Conservation (phyloP, 2,329 filamentous ascomycete genomes). For the Exophiala alcalophila region DNA sequence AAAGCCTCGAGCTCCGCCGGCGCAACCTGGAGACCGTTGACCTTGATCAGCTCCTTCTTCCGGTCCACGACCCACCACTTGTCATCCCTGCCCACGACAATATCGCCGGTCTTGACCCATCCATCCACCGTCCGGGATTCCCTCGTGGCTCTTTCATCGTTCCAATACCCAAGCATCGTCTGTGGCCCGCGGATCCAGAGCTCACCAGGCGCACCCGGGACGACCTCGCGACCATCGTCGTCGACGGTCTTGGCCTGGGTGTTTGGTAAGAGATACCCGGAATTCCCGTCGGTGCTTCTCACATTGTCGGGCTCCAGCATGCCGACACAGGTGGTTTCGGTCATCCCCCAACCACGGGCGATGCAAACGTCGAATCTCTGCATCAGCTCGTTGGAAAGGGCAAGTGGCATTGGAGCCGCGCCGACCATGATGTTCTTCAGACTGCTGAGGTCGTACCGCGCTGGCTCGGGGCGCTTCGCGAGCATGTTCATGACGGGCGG, state of each 20-base stretch:
- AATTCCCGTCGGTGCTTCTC: constrained; percentile 45
- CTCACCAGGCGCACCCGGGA: constrained; percentile 45
- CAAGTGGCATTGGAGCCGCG: constrained; percentile 51
- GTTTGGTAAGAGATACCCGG: constrained; percentile 56
- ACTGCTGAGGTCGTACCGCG: constrained; percentile 53
- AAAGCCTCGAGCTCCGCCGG: constrained; percentile 57
- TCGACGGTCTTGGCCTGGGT: constrained; percentile 54
- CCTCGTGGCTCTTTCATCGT: too few species aligned
- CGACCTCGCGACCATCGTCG: constrained; percentile 52
- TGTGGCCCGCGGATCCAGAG: constrained; percentile 30
- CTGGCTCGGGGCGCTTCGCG: constrained; percentile 52
- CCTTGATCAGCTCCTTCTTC: too few species aligned
- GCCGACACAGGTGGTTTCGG: constrained; percentile 48
- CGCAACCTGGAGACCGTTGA: constrained; percentile 58
- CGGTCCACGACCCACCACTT: too few species aligned
- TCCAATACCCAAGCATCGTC: constrained; percentile 53
- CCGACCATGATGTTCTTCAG: constrained; percentile 50
- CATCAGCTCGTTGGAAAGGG: constrained; percentile 49
- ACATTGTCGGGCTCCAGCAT: constrained; percentile 44
- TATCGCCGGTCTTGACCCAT: too few species aligned
- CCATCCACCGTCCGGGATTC: too few species aligned
- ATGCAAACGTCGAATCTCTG: constrained; percentile 41
- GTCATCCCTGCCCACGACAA: too few species aligned
- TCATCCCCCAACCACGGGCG: constrained; percentile 61
- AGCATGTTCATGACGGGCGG: constrained; percentile 60